phyloP scores from a whole-genome alignment of 805 yeast species.

The Nematodospora valgi region DNA sequence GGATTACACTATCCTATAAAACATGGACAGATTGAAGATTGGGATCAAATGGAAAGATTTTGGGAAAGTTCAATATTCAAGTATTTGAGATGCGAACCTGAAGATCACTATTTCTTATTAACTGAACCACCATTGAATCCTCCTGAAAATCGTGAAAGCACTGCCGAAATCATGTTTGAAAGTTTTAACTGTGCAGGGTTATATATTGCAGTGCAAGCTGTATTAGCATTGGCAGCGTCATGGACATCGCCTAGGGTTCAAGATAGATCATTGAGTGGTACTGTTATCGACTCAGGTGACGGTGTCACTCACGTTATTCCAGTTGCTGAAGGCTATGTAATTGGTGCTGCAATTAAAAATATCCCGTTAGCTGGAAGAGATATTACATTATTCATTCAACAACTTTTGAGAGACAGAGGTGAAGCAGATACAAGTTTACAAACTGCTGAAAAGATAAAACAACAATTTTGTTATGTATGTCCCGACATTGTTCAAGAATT shows the following conservation, averaged over 20 bases:
- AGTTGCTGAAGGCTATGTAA: slow-evolving; percentile 98
- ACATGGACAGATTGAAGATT: slow-evolving; percentile 97
- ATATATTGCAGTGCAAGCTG: slow-evolving; percentile 98
- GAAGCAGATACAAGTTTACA: slow-evolving; percentile 89
- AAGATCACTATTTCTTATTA: slow-evolving; percentile 90
- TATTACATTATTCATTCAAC: slow-evolving; percentile 90
- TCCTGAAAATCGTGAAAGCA: slow-evolving; percentile 98
- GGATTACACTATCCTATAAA: slow-evolving; percentile 87
- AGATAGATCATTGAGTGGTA: slow-evolving; percentile 95
- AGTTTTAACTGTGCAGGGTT: slow-evolving; percentile 98
- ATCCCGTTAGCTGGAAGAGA: slow-evolving; percentile 99
- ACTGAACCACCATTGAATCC: slow-evolving; percentile 99
- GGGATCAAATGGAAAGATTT: slow-evolving; percentile 99
- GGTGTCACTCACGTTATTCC: slow-evolving; percentile 99
- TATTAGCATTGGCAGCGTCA: slow-evolving; percentile 94
- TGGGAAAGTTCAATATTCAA: slow-evolving; percentile 98
- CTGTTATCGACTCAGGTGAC: slow-evolving; percentile 97
- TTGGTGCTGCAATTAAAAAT: slow-evolving; percentile 95
- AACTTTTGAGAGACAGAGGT: slow-evolving; percentile 92
- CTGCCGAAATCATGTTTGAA: slow-evolving; percentile 99
- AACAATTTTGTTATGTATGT: slow-evolving; percentile 94
- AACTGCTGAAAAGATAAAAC: slow-evolving; percentile 96
- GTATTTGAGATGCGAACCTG: slow-evolving; percentile 96
- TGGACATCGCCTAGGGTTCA: slow-evolving; percentile 97
- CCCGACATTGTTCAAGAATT: slow-evolving; percentile 98